Base-by-base conservation (phyloP, 371 early-diverging fungal genomes). In the Actinomortierella wolfii region DNA sequence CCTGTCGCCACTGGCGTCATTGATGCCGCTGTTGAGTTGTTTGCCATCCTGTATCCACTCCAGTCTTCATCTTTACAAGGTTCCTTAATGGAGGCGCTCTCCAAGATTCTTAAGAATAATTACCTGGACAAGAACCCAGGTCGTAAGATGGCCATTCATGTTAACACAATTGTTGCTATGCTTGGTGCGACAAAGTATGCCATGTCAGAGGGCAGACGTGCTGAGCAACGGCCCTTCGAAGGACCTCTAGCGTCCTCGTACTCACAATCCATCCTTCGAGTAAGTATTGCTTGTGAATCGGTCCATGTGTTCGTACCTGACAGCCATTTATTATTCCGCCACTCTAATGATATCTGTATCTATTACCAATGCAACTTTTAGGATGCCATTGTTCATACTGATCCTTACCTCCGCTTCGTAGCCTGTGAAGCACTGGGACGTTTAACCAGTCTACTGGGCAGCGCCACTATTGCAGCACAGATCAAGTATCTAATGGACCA, bases 381-480 rank as follows among this genome's bases (percentile, higher is more conserved):
- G 79, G 90, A 89, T 21, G 86, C 89, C 0, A 81, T 95, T 14
- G 70, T 84, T 4, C 85, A 90, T 45, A 83, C 91, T 1, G 91
- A 94, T 44, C 81, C 90, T 0, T 82, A 83, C 25, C 78, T 94
- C 14, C 86, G 97, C 28, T 83, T 86, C 50, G 84, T 89, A 0
- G 90, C 93, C 0, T 88, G 94, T 61, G 94, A 95, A 44, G 87
- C 91, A 2, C 70, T 96, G 5, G 98, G 98, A 0, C 81, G 91
- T 1, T 71, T 96, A 49, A 87, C 94, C 0, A 86, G 91, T 3
- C 84, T 88, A 18, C 86, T 89, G 0, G 89, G 93, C 15, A 89
- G 84, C 1, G 70, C 85, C 4, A 90, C 93, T 69, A 83, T 95
- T 42, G 86, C 95, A 25, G 79, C 84, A 7, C 85, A 95, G 57